Conservation (phyloP, 31 red algal species). For the Asparagopsis taxiformis region DNA sequence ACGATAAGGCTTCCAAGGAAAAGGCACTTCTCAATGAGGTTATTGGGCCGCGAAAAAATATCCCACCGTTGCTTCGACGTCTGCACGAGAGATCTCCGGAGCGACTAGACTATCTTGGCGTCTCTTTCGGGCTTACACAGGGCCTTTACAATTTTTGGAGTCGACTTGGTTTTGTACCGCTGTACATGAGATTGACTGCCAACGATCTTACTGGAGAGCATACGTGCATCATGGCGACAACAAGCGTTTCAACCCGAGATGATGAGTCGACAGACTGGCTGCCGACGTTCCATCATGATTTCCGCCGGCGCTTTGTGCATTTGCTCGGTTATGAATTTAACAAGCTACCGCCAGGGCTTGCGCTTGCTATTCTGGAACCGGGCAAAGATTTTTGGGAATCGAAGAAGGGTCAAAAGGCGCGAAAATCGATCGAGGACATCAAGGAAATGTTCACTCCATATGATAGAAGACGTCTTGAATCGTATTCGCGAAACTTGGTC, state of each 20-base stretch:
- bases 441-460: conserved; percentile 55
- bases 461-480: conserved; percentile 76
- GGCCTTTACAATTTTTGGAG: conserved; percentile 86
- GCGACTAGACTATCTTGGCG: conserved; percentile 83
- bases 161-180: conserved; percentile 62
- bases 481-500: conserved; percentile 74
- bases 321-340: conserved; percentile 71
- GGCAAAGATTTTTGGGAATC: conserved; percentile 16
- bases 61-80: conserved; percentile 77
- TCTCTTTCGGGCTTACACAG: conserved; percentile 89
- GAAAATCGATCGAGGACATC: conserved; percentile 35
- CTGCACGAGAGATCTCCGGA: conserved; percentile 34
- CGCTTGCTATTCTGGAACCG: conserved; percentile 56
- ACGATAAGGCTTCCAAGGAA: not conserved
- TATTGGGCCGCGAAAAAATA: conserved; percentile 58
- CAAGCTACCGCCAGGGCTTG: conserved; percentile 47
- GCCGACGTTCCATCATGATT: conserved; percentile 63
- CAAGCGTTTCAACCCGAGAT: conserved; percentile 13
- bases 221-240: conserved; percentile 85
- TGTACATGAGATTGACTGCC: conserved; percentile 81
- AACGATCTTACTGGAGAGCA: conserved; percentile 92
- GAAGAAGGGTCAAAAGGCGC: conserved; percentile 2
- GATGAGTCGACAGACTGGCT: conserved; percentile 31
- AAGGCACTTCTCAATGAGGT: conserved; percentile 47
- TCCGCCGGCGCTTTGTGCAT: conserved; percentile 71